These are phyloP conservation scores for Globisporangium rhizosaccharum DNA, from an alignment of 352 stramenopile species.

Conservation along the genomic window DNA sequence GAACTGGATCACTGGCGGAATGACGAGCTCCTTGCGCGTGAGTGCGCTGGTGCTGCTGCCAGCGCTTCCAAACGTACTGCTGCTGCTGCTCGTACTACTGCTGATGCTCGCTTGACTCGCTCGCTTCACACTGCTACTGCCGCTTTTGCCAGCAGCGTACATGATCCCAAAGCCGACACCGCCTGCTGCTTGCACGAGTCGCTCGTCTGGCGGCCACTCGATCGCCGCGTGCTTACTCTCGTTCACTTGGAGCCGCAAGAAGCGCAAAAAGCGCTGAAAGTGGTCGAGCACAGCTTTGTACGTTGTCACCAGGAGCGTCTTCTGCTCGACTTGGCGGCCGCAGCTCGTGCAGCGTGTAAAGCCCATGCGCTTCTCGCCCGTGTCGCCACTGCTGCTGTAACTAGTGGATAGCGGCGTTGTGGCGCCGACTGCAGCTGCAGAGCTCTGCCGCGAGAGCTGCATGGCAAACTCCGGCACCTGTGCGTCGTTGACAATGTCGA, in stretches of 20 bases:
- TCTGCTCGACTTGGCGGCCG: constrained; percentile 49
- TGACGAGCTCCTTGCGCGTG: constrained; percentile 53
- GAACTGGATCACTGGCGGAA: constrained; percentile 91
- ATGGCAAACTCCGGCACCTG: constrained; percentile 48
- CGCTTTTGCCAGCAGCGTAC: constrained; percentile 28
- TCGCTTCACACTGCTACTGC: constrained; percentile 13
- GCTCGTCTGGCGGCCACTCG: constrained; percentile 86
- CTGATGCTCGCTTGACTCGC: constrained; percentile 2
- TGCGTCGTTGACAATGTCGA: constrained; percentile 65
- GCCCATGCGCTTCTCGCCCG: constrained; percentile 7
- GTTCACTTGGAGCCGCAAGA: constrained; percentile 41
- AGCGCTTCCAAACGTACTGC: neutral
- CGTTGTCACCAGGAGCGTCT: constrained; percentile 75
- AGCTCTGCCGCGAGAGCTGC: neutral
- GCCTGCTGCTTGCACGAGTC: constrained; percentile 86
- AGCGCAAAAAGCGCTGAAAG: constrained; percentile 86
- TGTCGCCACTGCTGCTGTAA: neutral
- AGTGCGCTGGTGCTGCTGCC: constrained; percentile 1
- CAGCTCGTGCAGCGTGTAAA: constrained; percentile 85
- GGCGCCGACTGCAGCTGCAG: neutral
- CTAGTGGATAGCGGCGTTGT: neutral
- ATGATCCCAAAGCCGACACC: constrained; percentile 91
- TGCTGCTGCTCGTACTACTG: neutral
- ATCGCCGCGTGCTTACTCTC: constrained; percentile 47
- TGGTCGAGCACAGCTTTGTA: constrained; percentile 95